phyloP scores from a whole-genome alignment of 441 rosid species.

The Eruca vesicaria region DNA sequence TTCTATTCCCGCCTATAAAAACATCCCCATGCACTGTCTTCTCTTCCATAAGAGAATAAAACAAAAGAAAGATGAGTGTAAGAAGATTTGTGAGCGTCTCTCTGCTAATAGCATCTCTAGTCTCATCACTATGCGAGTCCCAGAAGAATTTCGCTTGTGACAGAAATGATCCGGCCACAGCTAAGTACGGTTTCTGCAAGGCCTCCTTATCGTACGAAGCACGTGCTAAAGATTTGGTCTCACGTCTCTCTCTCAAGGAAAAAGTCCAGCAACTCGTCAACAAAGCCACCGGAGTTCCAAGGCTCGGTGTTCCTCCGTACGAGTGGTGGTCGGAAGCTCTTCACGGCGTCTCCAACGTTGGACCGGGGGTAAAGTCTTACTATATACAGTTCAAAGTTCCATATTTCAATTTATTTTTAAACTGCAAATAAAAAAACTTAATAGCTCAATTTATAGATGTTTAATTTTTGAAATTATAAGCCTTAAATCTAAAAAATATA shows the following conservation, averaged over 20 bases:
- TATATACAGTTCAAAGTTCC: background rate
- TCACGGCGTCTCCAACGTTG: constrained; percentile 58
- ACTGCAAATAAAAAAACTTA: background rate
- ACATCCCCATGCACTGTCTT: background rate
- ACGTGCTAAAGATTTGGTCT: constrained; percentile 53
- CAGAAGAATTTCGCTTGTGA: constrained; percentile 53
- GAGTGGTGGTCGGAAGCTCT: constrained; percentile 84
- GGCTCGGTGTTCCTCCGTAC: constrained; percentile 56
- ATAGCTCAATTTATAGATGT: background rate
- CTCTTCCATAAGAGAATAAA: background rate
- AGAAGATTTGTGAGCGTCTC: constrained; percentile 16
- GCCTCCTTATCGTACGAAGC: constrained; percentile 40
- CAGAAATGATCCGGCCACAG: constrained; percentile 36
- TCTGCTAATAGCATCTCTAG: constrained; percentile 29
- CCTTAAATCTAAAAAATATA: background rate
- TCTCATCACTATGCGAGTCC: constrained; percentile 29
- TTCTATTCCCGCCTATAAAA: constrained; percentile 32
- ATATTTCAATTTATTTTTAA: background rate
- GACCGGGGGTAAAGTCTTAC: constrained; percentile 35
- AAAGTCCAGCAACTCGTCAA: constrained; percentile 61
- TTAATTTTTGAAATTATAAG: background rate
- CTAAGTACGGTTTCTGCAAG: constrained; percentile 50
- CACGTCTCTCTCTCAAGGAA: constrained; percentile 54
- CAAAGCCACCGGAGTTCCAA: constrained; percentile 43
- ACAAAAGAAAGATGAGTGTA: constrained; percentile 19